A percentile compares a stretch with the other conserved stretches of the same genome.
Conservation (phyloP, 2,329 filamentous ascomycete genomes). For the Tolypocladium tundrense region DNA sequence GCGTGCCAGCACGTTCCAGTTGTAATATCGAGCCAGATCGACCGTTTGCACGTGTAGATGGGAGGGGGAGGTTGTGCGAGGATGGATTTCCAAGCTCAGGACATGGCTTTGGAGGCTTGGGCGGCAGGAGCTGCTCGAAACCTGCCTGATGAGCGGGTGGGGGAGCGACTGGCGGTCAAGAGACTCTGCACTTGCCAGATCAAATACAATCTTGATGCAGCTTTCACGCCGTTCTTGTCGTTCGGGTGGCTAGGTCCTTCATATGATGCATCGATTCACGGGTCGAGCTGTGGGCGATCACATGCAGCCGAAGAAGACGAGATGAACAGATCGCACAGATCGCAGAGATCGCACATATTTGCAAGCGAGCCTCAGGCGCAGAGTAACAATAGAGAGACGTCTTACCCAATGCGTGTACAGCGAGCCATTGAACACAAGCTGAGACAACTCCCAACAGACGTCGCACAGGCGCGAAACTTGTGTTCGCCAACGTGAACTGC, state of each 20-base stretch:
- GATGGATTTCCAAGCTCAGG: not conserved
- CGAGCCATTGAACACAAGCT: not conserved
- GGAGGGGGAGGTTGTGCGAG: no score
- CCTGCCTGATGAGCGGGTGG: not conserved
- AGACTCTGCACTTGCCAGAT: not conserved
- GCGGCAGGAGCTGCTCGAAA: not conserved
- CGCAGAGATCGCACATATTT: not conserved
- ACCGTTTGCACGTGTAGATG: not conserved
- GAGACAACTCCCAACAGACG: conserved; percentile 1
- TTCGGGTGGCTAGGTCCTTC: not conserved
- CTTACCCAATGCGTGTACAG: not conserved
- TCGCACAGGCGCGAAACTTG: not conserved
- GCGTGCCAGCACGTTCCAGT: not conserved
- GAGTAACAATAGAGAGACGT: not conserved
- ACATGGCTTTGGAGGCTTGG: not conserved
- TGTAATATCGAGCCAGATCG: not conserved
- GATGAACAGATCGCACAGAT: not conserved
- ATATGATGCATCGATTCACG: not conserved
- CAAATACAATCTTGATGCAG: not conserved
- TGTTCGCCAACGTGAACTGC: not conserved
- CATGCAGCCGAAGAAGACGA: not conserved
- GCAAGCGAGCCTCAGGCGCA: not conserved
- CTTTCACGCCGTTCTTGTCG: no score
- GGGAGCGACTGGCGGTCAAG: not conserved
- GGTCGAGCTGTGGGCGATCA: not conserved